Base-by-base conservation (phyloP, 1,139 yeast species). In the Candida sojae region DNA sequence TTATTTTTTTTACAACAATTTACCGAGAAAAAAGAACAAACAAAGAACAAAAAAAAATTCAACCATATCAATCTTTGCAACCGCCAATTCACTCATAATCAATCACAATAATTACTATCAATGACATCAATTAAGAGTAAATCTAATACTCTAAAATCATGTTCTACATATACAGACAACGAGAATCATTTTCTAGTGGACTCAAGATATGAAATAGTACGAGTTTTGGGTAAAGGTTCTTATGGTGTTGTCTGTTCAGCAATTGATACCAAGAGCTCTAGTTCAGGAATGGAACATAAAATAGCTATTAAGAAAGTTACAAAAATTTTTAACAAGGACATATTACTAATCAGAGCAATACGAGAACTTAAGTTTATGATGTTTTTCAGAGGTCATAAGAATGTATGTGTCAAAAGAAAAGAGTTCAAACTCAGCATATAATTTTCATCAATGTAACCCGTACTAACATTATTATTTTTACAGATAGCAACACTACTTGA, bases 181-280 rank as follows among this genome's bases (percentile, higher is more conserved):
- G 53, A 53, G 31, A 50, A 53, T 42, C 48, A 82, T 47, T 88
- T 91, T 63, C 82, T 82, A 37, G 73, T 89, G 41, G 86, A 86
- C 51, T 67, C 79, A 1, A 70, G 89, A 42, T 93, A 91, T 65
- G 75, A 77, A 47, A 73, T 92, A 11, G 68, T 79, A 36, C 76
- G 79, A 39, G 77, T 85, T 2, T 73, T 92, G 44, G 98, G 98
- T 0, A 83, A 85, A 56, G 98, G 98, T 0, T 84, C 96, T 0
- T 92, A 89, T 63, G 98, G 98, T 1, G 82, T 86, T 0, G 98
- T 93, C 3, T 87, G 93, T 58, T 80, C 90, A 5, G 97, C 96
- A 0, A 62, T 84, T 10, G 97, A 92, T 63, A 68, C 77, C 13
- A 59, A 62, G 31, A 52, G 53, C 35, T 37, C 45, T 8, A 41